Conservation (phyloP, 192 early-diverging fungal genomes). For the Mortierella antarctica region DNA sequence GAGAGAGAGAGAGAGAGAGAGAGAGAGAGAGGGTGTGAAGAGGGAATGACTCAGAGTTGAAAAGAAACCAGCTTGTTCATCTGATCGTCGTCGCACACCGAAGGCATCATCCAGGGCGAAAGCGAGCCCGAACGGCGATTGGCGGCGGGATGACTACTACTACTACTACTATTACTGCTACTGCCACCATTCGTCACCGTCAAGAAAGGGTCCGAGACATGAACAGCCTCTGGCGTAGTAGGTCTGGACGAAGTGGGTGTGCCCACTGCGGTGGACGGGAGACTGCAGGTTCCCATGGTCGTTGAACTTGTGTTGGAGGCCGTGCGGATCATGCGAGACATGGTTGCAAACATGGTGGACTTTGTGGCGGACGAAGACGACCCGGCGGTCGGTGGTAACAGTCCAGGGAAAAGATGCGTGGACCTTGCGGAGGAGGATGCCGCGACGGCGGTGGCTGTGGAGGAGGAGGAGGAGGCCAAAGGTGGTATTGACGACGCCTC, state of each 20-base stretch:
- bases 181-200: not conserved
- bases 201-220: conserved; percentile 35
- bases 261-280: not conserved
- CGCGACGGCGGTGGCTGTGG: not conserved
- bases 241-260: conserved; percentile 5
- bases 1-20: not conserved
- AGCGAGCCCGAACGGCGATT: not conserved
- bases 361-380: not conserved
- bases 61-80: conserved; percentile 54
- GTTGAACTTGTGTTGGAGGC: conserved; percentile 14
- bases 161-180: not conserved
- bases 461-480: not conserved
- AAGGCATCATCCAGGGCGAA: conserved; percentile 51
- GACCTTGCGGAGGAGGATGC: not conserved
- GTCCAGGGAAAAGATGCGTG: not conserved
- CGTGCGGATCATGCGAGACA: conserved; percentile 41
- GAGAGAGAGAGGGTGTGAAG: not conserved
- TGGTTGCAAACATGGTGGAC: conserved; percentile 34
- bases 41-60: conserved; percentile 17
- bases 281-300: not conserved
- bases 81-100: conserved; percentile 50
- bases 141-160: not conserved
- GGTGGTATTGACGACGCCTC: not conserved
- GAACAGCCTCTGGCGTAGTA: conserved; percentile 16
- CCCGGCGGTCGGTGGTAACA: not conserved